Conservation (phyloP, 257 asterid species). For the Verbascum thapsus region DNA sequence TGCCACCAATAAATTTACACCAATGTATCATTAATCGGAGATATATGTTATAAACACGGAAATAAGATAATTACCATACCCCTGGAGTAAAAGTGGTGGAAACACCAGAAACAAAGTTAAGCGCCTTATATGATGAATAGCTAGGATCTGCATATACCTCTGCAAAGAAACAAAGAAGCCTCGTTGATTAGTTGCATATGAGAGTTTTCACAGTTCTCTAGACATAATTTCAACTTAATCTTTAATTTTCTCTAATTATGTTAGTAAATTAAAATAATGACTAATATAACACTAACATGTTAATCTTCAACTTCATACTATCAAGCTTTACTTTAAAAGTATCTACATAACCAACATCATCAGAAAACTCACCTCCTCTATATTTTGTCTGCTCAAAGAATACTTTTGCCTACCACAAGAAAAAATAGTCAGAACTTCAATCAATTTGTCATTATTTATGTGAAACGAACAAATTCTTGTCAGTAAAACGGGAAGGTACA, state of each 20-base stretch:
- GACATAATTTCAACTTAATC: too few species aligned
- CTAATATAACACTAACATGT: conserved; percentile 1
- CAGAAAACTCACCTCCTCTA: conserved; percentile 73
- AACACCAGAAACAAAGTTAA: conserved; percentile 78
- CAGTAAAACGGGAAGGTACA: conserved; percentile 9
- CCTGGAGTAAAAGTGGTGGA: conserved; percentile 82
- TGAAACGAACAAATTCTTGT: conserved; percentile 15
- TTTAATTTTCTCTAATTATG: not conserved
- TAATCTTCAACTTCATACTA: conserved; percentile 13
- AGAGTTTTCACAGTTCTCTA: conserved; percentile 2
- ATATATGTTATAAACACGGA: conserved; percentile 16
- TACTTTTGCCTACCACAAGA: conserved; percentile 68
- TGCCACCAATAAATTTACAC: too few species aligned
- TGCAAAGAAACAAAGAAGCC: conserved; percentile 41
- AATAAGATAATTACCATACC: conserved; percentile 50
- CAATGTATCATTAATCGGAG: not conserved
- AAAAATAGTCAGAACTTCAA: conserved; percentile 23
- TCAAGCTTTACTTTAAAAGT: conserved; percentile 1
- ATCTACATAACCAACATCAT: not conserved
- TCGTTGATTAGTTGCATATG: not conserved
- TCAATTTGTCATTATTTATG: conserved; percentile 14
- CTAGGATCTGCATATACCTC: conserved; percentile 96
- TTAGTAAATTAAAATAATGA: not conserved
- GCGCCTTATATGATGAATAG: conserved; percentile 73
- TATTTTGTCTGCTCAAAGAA: conserved; percentile 86